Evolutionary conservation across 2,329 filamentous ascomycete species (phyloP), one percentile per base, ranked within the genome.

Genomic region (Aureobasidium musti): DNA sequence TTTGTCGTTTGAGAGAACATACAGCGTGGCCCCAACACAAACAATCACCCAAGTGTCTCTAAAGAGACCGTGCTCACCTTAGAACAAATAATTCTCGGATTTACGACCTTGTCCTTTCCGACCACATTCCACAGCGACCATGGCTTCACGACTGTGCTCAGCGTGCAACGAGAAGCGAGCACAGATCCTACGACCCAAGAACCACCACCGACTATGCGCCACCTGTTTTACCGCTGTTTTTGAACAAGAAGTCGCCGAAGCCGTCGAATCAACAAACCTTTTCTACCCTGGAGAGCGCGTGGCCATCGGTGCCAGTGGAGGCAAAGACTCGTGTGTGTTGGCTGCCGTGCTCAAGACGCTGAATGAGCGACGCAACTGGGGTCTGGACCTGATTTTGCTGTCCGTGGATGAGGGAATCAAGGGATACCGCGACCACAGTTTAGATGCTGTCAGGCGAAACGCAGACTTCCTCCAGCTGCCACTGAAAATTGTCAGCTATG

Each of bases 401-500:
- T 96, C 91, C 68, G 94, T 99, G 73, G 95, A 99, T 71, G 96
- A 99, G 78, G 95, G 95, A 7, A 99, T 99, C 80, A 95, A 91
- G 73, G 95, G 95, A 7, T 99, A 99, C 75, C 86, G 96, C 68
- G 96, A 99, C 75, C 95, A 99, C 78, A 96, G 91, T 57, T 82
- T 99, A 21, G 93, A 98, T 79, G 98, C 95, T 0, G 95, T 99
- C 53, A 97, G 97, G 83, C 84, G 94, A 68, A 98, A 99, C 77
- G 91, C 93, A 0, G 77, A 86, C 14, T 92, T 98, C 77, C 97
- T 98, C 79, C 87, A 89, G 1, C 96, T 99, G 89, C 87, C 91
- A 0, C 81, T 99, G 57, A 91, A 92, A 72, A 96, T 99, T 66
- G 87, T 99, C 59, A 92, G 94, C 59, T 99, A 99, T 74, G 89